Conservation (phyloP, 306 rosid species). For the Malus sylvestris region DNA sequence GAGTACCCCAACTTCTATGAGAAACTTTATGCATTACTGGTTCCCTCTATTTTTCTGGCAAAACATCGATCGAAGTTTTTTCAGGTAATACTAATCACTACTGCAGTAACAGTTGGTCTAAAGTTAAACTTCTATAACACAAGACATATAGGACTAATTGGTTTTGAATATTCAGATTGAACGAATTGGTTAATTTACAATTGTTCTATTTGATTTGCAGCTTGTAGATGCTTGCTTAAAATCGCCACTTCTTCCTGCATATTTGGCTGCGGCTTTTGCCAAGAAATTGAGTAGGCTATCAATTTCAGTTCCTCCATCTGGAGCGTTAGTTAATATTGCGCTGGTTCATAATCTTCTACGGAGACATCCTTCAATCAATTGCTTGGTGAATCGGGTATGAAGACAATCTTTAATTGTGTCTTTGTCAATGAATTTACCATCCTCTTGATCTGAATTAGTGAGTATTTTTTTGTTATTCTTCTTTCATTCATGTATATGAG, state of each 20-base stretch:
- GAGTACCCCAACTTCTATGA: conserved; percentile 88
- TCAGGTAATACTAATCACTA: conserved; percentile 41
- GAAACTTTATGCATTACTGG: conserved; percentile 74
- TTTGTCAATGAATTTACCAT: background rate
- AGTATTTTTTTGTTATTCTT: background rate
- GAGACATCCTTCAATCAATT: conserved; percentile 69
- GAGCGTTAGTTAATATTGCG: conserved; percentile 65
- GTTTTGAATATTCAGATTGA: conserved; percentile 5
- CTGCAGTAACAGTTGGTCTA: background rate
- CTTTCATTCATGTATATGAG: background rate
- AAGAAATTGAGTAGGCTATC: conserved; percentile 84
- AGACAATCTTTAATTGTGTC: conserved; percentile 1
- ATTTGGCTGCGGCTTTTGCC: conserved; percentile 91
- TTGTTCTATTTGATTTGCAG: conserved; percentile 35
- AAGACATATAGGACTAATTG: background rate
- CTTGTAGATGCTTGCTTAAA: conserved; percentile 94
- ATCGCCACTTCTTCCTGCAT: conserved; percentile 92
- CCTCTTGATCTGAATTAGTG: background rate
- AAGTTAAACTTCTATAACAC: background rate
- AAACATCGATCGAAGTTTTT: conserved; percentile 80
- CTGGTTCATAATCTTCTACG: conserved; percentile 82
- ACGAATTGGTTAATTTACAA: conserved; percentile 16
- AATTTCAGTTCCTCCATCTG: conserved; percentile 80
- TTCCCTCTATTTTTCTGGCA: conserved; percentile 83
- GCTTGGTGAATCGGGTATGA: conserved; percentile 79